A percentile compares a stretch with the other conserved stretches of the same genome.
These are phyloP conservation scores for Bruguiera gymnorhiza DNA, from an alignment of 345 rosid species.

Conservation along the genomic window DNA sequence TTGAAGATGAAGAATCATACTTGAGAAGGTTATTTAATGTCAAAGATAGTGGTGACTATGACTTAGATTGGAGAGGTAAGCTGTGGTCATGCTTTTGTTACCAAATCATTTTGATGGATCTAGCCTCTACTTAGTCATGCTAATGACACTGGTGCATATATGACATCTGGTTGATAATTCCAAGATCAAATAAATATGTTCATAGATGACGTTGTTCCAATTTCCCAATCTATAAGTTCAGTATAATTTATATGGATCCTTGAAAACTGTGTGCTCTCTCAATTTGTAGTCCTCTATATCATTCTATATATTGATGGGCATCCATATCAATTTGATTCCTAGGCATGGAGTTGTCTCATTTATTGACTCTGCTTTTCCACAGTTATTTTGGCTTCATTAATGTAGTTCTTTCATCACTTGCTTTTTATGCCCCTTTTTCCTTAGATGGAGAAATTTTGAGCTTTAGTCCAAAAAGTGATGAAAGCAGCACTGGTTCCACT, in stretches of 20 bases:
- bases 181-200: background rate
- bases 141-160: background rate
- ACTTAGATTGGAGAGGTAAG: constrained; percentile 63
- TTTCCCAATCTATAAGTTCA: too few species aligned
- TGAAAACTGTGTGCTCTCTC: too few species aligned
- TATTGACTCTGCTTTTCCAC: background rate
- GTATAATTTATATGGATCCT: too few species aligned
- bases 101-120: background rate
- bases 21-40: constrained; percentile 53
- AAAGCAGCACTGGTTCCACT: constrained; percentile 44
- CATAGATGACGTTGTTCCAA: too few species aligned
- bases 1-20: constrained; percentile 71
- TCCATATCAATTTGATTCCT: too few species aligned
- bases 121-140: background rate
- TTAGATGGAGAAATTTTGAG: constrained; percentile 56
- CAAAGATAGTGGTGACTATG: constrained; percentile 56
- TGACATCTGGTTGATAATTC: background rate
- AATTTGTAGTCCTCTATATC: too few species aligned
- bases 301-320: too few species aligned
- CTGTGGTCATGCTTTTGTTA: constrained; percentile 11
- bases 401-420: background rate
- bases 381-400: background rate
- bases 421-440: background rate
- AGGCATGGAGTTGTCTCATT: too few species aligned
- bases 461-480: constrained; percentile 41